These are phyloP conservation scores for Lasiodiplodia sp. DNA, from an alignment of 2,329 filamentous ascomycete species.

Conservation along the genomic window DNA sequence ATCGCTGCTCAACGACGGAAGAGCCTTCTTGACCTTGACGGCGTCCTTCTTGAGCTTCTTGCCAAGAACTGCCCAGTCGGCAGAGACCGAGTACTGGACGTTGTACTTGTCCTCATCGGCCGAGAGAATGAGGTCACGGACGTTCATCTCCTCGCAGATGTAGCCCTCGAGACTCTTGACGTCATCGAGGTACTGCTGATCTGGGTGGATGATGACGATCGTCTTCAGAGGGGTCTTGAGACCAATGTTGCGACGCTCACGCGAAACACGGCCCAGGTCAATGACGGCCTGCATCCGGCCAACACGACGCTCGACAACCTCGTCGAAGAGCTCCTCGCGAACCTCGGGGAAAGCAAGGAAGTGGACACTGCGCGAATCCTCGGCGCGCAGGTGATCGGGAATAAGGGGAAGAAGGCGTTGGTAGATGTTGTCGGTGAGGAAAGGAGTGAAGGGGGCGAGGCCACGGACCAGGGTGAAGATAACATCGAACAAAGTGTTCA, in stretches of 20 bases:
- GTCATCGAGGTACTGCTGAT: conserved; percentile 84
- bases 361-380: conserved; percentile 86
- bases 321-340: conserved; percentile 85
- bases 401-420: conserved; percentile 82
- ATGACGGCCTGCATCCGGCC: conserved; percentile 95
- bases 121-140: conserved; percentile 83
- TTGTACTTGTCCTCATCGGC: conserved; percentile 90
- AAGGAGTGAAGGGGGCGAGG: conserved; percentile 93
- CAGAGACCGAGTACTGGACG: conserved; percentile 86
- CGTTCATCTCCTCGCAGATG: conserved; percentile 89
- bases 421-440: conserved; percentile 95
- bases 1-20: conserved; percentile 78
- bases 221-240: conserved; percentile 92
- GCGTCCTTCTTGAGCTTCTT: conserved; percentile 98
- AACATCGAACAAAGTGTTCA: conserved; percentile 95
- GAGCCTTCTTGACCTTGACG: conserved; percentile 86
- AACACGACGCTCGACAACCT: conserved; percentile 84
- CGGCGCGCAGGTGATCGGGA: conserved; percentile 70
- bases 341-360: conserved; percentile 92
- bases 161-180: conserved; percentile 86
- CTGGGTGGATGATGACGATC: conserved; percentile 85
- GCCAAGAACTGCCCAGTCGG: conserved; percentile 92
- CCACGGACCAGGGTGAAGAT: conserved; percentile 87
- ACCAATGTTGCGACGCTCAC: conserved; percentile 83
- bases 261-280: conserved; percentile 83